These are phyloP conservation scores for Datura wrightii DNA, from an alignment of 257 asterid genomes.

Conservation along the genomic window DNA sequence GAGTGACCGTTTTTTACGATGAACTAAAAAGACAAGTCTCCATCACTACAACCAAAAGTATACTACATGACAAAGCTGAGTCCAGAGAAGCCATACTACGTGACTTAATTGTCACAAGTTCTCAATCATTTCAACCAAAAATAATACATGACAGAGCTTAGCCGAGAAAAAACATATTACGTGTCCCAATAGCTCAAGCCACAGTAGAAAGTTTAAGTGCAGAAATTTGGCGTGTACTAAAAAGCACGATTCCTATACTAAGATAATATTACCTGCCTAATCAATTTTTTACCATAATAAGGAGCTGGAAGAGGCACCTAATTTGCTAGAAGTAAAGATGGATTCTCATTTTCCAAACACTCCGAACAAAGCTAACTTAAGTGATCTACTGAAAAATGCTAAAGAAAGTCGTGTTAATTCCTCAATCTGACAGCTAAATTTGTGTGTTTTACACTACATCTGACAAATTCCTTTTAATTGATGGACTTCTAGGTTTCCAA, in stretches of 20 bases:
- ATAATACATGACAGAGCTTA: constrained; percentile 6
- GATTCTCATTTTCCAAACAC: neutral
- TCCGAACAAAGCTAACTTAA: neutral
- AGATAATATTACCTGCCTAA: neutral
- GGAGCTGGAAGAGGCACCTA: neutral
- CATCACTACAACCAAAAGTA: neutral
- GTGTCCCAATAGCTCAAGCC: neutral
- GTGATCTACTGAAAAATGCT: neutral
- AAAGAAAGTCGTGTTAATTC: neutral
- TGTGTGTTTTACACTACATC: neutral
- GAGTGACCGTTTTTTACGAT: neutral
- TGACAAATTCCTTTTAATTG: constrained; percentile 21
- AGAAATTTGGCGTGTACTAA: neutral
- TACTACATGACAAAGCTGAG: constrained; percentile 14
- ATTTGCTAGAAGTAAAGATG: neutral
- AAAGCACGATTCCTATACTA: neutral
- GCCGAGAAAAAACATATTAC: neutral
- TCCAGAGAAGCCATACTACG: neutral
- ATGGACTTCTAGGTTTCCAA: neutral
- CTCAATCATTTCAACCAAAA: constrained; percentile 11
- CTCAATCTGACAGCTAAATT: neutral
- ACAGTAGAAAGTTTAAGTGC: neutral
- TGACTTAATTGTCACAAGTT: constrained; percentile 14
- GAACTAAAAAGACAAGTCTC: neutral
- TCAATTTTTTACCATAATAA: neutral